Evolutionary conservation across 129 eudicot genomes (phyloP), one percentile per base, ranked within the genome.

Genomic region (Silybum marianum): DNA sequence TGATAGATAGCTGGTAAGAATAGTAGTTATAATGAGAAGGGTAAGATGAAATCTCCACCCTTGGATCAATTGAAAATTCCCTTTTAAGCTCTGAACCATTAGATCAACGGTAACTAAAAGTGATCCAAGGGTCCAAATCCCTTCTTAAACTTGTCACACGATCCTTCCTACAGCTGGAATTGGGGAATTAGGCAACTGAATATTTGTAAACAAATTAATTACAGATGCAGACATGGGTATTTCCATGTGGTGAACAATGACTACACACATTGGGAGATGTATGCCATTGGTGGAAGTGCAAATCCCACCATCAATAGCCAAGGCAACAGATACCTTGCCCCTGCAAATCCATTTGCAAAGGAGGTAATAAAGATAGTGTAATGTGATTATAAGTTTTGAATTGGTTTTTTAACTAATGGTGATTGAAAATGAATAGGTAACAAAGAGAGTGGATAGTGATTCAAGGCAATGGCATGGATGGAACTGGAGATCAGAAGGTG

Each of bases 241-340:
- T 94, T 94, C 86, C 98, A 94, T 83, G 98, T 94, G 88, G 98
- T 94, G 85, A 94, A 94, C 88, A 94, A 94, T 78, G 98, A 94
- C 92, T 94, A 94, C 83, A 94, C 98, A 69, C 97, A 94, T 87
- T 94, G 97, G 98, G 98, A 90, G 78, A 94, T 94, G 98, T 94
- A 94, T 78, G 98, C 98, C 2, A 94, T 94, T 67, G 98, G 98
- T 74, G 98, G 98, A 81, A 94, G 98, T 80, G 98, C 96, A 78
- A 30, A 12, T 24, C 98, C 98, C 75, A 94, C 98, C 51, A 94
- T 94, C 83, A 94, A 94, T 71, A 94, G 98, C 81, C 98, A 94
- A 76, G 98, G 97, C 62, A 94, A 94, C 87, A 81, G 98, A 89
- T 94, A 86, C 78, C 82, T 87, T 68, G 98, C 98, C 71, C 98